Base-by-base conservation (phyloP, 1,284 basidiomycete species). In the Puccinia coronata region DNA sequence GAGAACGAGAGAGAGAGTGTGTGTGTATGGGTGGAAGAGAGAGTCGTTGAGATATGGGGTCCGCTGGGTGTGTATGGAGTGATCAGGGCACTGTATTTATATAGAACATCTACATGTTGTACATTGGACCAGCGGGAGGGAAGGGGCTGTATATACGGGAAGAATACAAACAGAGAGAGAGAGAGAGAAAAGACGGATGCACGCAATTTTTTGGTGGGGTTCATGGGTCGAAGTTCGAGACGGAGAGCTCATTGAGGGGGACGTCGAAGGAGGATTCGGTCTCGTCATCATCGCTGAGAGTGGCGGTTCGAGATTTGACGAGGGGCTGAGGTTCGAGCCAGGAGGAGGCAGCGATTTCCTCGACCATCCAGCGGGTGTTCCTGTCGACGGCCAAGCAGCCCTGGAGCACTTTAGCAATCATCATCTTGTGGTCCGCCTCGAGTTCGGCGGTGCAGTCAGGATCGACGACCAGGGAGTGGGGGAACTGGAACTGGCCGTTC, bases 401-500 rank as follows among this genome's bases (percentile, higher is more conserved):
- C 31, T 80, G 43, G 67, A 80, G 70, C 2, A 80, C 47, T 23
- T 80, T 71, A 11, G 67, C 16, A 36, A 80, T 55, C 39, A 57
- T 49, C n/a, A 69, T 70, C 36, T 67, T 49, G 14, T 61, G 31
- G 23, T 80, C 55, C 0, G 25, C 39, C 6, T 80, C 78, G 3
- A 36, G 0, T 31, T 41, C 57, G 12, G 3, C 28, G 8, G 51
- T 53, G 20, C 55, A 8, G 16, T 59, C 76, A 14, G 67, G 65
- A 2, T 28, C n/a, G 47, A 79, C 28, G 4, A 67, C 47, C 65
- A 79, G 55, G 20, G 65, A 6, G 4, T 11, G 11, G 11, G 88
- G 88, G 18, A 87, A 82, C 31, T 87, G 86, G 87, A 87, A 90
- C 87, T 88, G 87, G 89, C 95, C 94, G 80, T 91, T 90, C 20